Evolutionary conservation across 2,329 filamentous ascomycete species (phyloP).

Genomic region (Fusarium torreyae): DNA sequence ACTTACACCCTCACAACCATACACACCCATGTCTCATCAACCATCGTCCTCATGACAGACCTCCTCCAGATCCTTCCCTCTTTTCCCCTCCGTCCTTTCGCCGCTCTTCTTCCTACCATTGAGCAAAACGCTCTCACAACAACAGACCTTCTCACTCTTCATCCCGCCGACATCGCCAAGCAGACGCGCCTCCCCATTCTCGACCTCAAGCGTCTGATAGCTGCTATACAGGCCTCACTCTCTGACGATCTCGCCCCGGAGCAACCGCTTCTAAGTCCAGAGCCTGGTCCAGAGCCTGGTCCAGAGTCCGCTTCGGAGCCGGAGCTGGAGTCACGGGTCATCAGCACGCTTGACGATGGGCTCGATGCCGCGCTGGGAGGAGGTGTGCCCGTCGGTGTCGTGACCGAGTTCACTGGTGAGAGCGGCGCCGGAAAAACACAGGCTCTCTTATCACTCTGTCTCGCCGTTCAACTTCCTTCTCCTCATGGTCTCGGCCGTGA

Average conservation of each 20-base stretch:
- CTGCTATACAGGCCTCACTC: conserved; percentile 76
- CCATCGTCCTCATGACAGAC: conserved; percentile 78
- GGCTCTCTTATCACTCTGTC: conserved; percentile 86
- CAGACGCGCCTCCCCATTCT: conserved; percentile 85
- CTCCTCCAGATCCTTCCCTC: conserved; percentile 85
- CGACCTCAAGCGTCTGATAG: conserved; percentile 82
- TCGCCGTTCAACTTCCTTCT: conserved; percentile 85
- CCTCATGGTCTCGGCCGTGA: conserved; percentile 79
- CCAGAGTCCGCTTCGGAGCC: neutral
- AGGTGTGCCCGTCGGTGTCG: conserved; percentile 83
- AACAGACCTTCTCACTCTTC: conserved; percentile 87
- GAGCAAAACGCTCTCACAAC: conserved; percentile 85
- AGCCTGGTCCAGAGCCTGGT: conserved; percentile 9
- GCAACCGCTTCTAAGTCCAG: conserved; percentile 42
- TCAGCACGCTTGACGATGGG: conserved; percentile 84
- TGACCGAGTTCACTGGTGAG: conserved; percentile 94
- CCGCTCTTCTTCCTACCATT: conserved; percentile 82
- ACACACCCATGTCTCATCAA: conserved; percentile 28
- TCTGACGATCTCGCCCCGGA: conserved; percentile 69
- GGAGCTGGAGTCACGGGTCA: conserved; percentile 52
- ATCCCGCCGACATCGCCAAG: conserved; percentile 86
- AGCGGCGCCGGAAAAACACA: conserved; percentile 97
- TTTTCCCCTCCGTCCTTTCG: conserved; percentile 80
- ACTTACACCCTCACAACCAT: conserved; percentile 26
- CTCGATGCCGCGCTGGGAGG: conserved; percentile 82